A percentile compares a stretch with the other conserved stretches of the same genome.
Evolutionary conservation across 257 asterid species (phyloP).

Genomic region (Cinchona pubescens): DNA sequence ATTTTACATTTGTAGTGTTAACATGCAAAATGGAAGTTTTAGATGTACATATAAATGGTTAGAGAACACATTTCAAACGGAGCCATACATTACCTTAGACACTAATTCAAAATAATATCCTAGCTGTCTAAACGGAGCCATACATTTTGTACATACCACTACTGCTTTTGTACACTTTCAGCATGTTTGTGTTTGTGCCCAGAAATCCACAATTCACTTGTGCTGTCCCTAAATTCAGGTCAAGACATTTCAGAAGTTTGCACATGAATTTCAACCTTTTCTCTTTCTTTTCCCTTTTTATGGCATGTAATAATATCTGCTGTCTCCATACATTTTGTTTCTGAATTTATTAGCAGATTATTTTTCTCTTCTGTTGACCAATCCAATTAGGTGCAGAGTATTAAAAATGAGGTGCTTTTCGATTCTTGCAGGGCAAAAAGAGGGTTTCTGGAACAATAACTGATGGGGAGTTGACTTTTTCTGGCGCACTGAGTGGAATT

Average conservation of each 20-base stretch:
- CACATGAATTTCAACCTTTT: too few species aligned
- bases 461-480: background rate
- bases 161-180: background rate
- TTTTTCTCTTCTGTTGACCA: background rate
- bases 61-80: too few species aligned
- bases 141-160: background rate
- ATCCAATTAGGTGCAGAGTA: background rate
- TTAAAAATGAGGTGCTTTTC: background rate
- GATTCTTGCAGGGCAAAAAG: background rate
- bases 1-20: background rate
- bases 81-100: too few species aligned
- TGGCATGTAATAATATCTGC: background rate
- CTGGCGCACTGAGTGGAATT: background rate
- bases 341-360: background rate
- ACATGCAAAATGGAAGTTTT: background rate
- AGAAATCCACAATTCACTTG: background rate
- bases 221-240: background rate
- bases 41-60: background rate
- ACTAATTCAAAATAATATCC: too few species aligned
- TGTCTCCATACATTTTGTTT: background rate
- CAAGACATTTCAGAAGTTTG: background rate
- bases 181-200: background rate
- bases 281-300: background rate
- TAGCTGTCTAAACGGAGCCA: too few species aligned
- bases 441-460: background rate